Evolutionary conservation across 352 stramenopile genomes (phyloP), one percentile per base, ranked within the genome.

Genomic region (Phytophthora pinifolia): DNA sequence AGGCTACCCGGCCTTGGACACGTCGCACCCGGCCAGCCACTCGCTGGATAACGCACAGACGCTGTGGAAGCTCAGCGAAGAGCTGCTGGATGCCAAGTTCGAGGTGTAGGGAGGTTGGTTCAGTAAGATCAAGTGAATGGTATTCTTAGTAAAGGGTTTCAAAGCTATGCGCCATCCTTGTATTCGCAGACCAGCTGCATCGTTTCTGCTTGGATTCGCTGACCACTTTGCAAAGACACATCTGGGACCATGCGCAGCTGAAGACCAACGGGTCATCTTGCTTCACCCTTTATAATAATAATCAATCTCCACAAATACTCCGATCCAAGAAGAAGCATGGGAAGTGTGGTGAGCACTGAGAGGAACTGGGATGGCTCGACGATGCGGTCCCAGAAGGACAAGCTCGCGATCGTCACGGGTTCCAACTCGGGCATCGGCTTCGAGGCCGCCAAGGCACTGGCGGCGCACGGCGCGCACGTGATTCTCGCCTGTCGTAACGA

Each of bases 391-490:
- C 71, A 70, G 22, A 53, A 54, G n/a, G 61, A 45, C 41, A 96
- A 78, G 39, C 35, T 90, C 5, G 80, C 65, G 9, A 81, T 94
- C 57, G 72, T 95, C 18, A 93, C 83, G 0, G 83, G 85, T 27
- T 63, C 58, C 38, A 93, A 91, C 61, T 86, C 81, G 6, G 83
- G 83, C 13, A 86, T 96, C 54, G 86, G 86, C 14, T 90, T 77
- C 46, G 78, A 83, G 62, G 77, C 79, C 8, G 74, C 82, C 29
- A 60, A 64, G 49, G 56, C 54, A 13, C 58, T 96, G 18, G 83
- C 75, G 5, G 46, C 65, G 20, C 68, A 84, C 35, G 79, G 76
- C 32, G 86, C 74, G 22, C 42, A 83, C 15, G 84, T 96, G 17
- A 70, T 94, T 45, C 54, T 94, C 17, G 86, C 83, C 1, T 92